Conservation (phyloP, 192 early-diverging fungal species). For the Coemansia aciculifera region DNA sequence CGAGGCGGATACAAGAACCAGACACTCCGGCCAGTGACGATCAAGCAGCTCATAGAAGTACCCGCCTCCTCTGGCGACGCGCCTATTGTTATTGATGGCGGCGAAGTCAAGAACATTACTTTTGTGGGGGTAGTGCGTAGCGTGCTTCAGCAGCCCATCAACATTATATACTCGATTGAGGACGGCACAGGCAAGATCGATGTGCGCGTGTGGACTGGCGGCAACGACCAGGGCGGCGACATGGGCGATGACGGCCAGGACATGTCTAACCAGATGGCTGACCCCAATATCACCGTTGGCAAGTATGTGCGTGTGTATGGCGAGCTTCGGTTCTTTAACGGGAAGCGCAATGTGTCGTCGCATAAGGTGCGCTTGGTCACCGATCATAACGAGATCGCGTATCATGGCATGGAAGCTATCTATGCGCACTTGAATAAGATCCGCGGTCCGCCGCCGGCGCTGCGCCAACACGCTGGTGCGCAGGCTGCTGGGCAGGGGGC, state of each 20-base stretch:
- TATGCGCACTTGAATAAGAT: conserved; percentile 64
- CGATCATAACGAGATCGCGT: conserved; percentile 75
- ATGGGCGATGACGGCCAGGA: conserved; percentile 16
- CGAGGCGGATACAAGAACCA: conserved; percentile 58
- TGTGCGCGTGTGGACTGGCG: conserved; percentile 62
- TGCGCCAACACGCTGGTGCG: conserved; percentile 7
- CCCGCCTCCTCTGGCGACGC: conserved; percentile 56
- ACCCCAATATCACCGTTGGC: conserved; percentile 36
- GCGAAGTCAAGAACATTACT: conserved; percentile 69
- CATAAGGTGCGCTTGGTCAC: conserved; percentile 64
- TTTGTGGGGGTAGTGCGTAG: conserved; percentile 71
- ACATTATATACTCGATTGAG: conserved; percentile 69
- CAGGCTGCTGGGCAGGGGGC: conserved; percentile 3
- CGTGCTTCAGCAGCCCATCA: conserved; percentile 58
- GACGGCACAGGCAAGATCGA: conserved; percentile 83
- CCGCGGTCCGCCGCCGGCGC: conserved; percentile 18
- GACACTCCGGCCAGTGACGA: conserved; percentile 77
- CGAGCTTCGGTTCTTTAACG: conserved; percentile 64
- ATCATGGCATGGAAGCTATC: conserved; percentile 71
- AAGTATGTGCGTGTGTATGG: conserved; percentile 76
- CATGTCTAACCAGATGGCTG: conserved; percentile 11
- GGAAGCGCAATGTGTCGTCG: conserved; percentile 56
- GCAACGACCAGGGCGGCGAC: conserved; percentile 14
- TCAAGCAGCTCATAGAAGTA: conserved; percentile 69
- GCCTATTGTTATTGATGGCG: conserved; percentile 67